Base-by-base conservation (phyloP, 768 basidiomycete genomes). In the Rhizopogon vulgaris region DNA sequence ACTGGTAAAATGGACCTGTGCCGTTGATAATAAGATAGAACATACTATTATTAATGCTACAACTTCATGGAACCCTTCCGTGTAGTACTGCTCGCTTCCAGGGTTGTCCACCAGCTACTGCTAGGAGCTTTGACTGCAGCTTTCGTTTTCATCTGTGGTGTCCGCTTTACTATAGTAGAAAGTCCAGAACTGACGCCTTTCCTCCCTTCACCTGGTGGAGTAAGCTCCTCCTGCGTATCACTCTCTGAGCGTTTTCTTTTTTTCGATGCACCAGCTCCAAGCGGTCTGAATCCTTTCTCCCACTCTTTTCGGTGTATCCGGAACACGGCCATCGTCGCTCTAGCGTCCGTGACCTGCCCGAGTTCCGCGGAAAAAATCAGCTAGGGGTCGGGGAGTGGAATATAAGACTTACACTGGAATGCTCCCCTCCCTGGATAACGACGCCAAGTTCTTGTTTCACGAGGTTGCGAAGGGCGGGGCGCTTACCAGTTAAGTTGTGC, bases 241-340 rank as follows among this genome's bases (percentile, higher is more conserved):
- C 25, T 37, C 7, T 51, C 54, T 27, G 28, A 52, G 10, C 27
- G 60, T 50, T 56, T 58, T 34, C 59, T 60, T 52, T 61, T 63
- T 52, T 51, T 59, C 9, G 43, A 32, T 32, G 30, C 43, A 9
- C 37, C 28, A 9, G 41, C 40, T 0, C 3, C 4, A 11, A 45
- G 24, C 25, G 47, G 40, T 42, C 43, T 60, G 25, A 55, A 56
- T 18, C 76, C 73, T 52, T 74, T 75, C 58, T 98, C 94, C 91
- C 91, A 98, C 42, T 81, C 76, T 48, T 82, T 83, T 58, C 87
- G 84, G 66, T 94, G 78, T 15, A 94, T 63, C 6, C 93, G 78
- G 66, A 88, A 97, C 37, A 97, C 73, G 0, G 92, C 94, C 92
- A 99, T 96, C 0, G 94, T 90, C 0, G 94, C 95, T 48, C 94